Evolutionary conservation across 768 basidiomycete genomes (phyloP).

Genomic region (Sarcodon aspratus): DNA sequence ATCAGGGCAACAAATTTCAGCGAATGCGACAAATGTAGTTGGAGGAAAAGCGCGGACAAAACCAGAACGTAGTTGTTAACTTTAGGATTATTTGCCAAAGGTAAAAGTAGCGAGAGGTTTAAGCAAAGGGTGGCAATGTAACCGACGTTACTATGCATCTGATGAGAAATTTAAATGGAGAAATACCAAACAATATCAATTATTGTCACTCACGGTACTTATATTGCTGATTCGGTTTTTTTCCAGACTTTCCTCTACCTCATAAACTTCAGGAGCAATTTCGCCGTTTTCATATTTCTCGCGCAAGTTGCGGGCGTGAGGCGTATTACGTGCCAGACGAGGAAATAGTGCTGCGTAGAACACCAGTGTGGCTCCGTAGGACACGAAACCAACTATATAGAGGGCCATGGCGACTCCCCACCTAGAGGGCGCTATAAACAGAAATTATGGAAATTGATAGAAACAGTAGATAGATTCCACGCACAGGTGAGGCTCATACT

Average conservation of each 20-base stretch:
- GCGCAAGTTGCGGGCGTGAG: constrained; percentile 41
- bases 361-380: constrained; percentile 71
- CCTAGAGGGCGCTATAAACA: constrained; percentile 38
- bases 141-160: constrained; percentile 73
- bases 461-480: constrained; percentile 11
- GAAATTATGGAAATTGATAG: background rate
- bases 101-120: constrained; percentile 62
- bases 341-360: constrained; percentile 77
- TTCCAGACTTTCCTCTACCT: constrained; percentile 65
- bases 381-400: constrained; percentile 70
- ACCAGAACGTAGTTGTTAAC: constrained; percentile 70
- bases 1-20: background rate
- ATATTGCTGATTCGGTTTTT: constrained; percentile 83
- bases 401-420: constrained; percentile 74
- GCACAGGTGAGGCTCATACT: constrained; percentile 62
- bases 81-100: constrained; percentile 41
- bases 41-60: constrained; percentile 30
- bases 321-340: constrained; percentile 69
- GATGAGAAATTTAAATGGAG: background rate
- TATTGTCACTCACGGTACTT: constrained; percentile 57
- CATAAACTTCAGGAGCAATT: constrained; percentile 51
- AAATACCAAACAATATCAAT: background rate
- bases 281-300: constrained; percentile 49
- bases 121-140: constrained; percentile 55
- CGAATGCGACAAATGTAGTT: background rate